Conservation (phyloP, 106 monocot genomes). For the Apostasia ramifera region DNA sequence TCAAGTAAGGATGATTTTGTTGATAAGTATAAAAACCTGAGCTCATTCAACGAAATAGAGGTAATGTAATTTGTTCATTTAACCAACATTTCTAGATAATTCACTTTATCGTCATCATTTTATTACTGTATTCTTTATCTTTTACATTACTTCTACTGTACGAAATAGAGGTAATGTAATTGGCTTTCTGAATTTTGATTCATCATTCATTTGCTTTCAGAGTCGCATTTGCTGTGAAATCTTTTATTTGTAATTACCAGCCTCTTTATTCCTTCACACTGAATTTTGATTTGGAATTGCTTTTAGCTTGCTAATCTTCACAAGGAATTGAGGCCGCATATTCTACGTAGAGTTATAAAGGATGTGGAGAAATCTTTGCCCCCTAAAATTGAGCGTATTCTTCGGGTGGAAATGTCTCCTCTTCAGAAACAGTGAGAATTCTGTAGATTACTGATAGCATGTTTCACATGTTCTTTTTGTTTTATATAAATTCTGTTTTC, state of each 20-base stretch:
- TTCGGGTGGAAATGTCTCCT: slow-evolving; percentile 98
- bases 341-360: slow-evolving; percentile 93
- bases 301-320: slow-evolving; percentile 94
- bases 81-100: neutral
- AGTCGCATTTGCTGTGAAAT: neutral
- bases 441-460: neutral
- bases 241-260: neutral
- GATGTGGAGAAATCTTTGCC: slow-evolving; percentile 99
- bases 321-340: slow-evolving; percentile 92
- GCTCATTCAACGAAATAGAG: slow-evolving; percentile 94
- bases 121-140: neutral
- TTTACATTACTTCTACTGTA: neutral
- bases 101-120: neutral
- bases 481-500: neutral
- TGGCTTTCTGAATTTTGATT: neutral
- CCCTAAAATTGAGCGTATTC: slow-evolving; percentile 99
- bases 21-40: slow-evolving; percentile 94
- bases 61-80: slow-evolving; percentile 28
- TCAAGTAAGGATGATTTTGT: slow-evolving; percentile 86
- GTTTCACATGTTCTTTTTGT: neutral
- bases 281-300: slow-evolving; percentile 16
- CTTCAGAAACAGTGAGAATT: slow-evolving; percentile 89
- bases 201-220: neutral
- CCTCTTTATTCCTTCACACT: neutral
- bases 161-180: too few species aligned